phyloP scores from a whole-genome alignment of 331 rosid species.

The Rhamnella rubrinervis region DNA sequence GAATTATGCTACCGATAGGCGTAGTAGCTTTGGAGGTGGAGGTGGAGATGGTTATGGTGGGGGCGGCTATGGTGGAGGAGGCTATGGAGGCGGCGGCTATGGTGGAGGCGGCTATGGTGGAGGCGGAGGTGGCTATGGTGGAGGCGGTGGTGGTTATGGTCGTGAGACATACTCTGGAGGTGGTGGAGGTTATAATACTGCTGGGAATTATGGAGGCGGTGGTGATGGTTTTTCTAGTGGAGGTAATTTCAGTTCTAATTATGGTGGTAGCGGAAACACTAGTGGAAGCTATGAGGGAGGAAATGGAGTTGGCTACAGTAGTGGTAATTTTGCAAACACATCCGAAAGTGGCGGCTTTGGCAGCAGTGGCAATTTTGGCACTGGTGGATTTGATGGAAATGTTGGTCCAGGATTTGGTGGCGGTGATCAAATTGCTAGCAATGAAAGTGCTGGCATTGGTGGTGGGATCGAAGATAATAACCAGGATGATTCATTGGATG shows the following conservation, averaged over 20 bases:
- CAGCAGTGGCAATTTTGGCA: slow-evolving; percentile 22
- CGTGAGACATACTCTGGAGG: neutral
- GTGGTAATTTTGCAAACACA: slow-evolving; percentile 30
- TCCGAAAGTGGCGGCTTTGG: slow-evolving; percentile 6
- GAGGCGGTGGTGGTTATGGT: neutral
- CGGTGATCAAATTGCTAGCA: slow-evolving; percentile 32
- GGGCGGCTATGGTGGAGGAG: neutral
- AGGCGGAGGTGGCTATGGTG: neutral
- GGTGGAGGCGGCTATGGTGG: slow-evolving; percentile 18
- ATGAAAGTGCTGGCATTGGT: slow-evolving; percentile 10
- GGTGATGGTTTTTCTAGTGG: slow-evolving; percentile 28
- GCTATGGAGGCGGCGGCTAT: neutral
- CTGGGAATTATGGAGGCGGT: slow-evolving; percentile 25
- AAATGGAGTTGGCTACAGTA: slow-evolving; percentile 29
- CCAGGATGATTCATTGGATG: slow-evolving; percentile 30
- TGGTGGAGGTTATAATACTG: neutral
- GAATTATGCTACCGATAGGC: slow-evolving; percentile 45
- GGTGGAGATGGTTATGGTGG: slow-evolving; percentile 30
- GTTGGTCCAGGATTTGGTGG: slow-evolving; percentile 20
- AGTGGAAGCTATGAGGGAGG: slow-evolving; percentile 29
- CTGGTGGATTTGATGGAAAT: slow-evolving; percentile 31
- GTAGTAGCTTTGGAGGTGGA: slow-evolving; percentile 39
- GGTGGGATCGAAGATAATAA: slow-evolving; percentile 11
- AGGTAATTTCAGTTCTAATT: slow-evolving; percentile 17
- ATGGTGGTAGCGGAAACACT: slow-evolving; percentile 16